Conservation (phyloP, 1,284 basidiomycete species). For the Tylopilus sp. region DNA sequence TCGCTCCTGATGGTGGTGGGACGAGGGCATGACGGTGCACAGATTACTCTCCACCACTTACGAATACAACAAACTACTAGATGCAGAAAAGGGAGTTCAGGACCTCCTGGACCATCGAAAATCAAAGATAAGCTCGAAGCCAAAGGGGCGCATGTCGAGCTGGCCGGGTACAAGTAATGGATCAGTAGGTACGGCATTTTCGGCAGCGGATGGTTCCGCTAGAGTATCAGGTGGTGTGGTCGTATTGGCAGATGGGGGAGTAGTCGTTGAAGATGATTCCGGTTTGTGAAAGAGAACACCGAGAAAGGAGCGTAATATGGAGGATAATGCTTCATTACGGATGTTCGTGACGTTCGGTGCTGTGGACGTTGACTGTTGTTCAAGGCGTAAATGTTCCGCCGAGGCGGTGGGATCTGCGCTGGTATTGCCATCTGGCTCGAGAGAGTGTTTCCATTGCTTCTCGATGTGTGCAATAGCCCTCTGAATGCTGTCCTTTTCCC, state of each 20-base stretch:
- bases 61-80: conserved; percentile 25
- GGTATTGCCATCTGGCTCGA: conserved; percentile 6
- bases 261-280: neutral
- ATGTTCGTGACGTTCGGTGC: conserved; percentile 1
- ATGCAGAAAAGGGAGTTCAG: conserved; percentile 14
- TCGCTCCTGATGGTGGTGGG: neutral
- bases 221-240: conserved; percentile 5
- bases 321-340: conserved; percentile 20
- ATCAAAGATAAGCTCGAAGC: conserved; percentile 66
- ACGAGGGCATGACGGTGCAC: conserved; percentile 10
- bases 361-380: conserved; percentile 4
- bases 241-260: neutral
- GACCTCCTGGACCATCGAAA: conserved; percentile 55
- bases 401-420: conserved; percentile 10
- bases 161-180: conserved; percentile 43
- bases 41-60: conserved; percentile 12
- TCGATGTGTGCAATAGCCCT: conserved; percentile 48
- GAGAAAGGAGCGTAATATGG: conserved; percentile 26
- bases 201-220: neutral
- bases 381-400: conserved; percentile 5
- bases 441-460: conserved; percentile 34
- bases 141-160: conserved; percentile 68
- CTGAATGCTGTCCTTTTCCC: conserved; percentile 63
- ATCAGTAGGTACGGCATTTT: conserved; percentile 5
- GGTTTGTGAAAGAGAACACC: conserved; percentile 8